Percentiles rank a stretch among this genome's conserved stretches.
Conservation (phyloP, 345 rosid genomes). For the Psidium guajava region DNA sequence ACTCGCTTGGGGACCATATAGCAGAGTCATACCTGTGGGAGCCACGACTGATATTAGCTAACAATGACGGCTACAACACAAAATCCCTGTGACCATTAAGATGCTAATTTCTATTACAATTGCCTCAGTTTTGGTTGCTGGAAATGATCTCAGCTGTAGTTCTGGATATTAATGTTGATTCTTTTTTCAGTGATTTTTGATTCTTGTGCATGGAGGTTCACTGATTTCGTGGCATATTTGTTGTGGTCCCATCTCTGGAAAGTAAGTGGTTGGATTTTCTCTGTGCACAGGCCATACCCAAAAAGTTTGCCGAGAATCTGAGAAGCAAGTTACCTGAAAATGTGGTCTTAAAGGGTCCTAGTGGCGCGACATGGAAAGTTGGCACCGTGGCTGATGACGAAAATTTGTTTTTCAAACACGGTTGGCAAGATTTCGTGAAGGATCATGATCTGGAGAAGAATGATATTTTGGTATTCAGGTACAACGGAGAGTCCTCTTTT, state of each 20-base stretch:
- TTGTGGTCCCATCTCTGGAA: not conserved
- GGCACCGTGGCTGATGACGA: slow-evolving; percentile 25
- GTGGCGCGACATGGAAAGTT: slow-evolving; percentile 44
- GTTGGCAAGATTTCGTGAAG: slow-evolving; percentile 55
- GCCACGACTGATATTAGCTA: not conserved
- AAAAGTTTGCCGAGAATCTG: slow-evolving; percentile 33
- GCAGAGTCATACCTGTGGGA: not conserved
- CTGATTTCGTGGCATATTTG: not conserved
- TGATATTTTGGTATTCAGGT: slow-evolving; percentile 63
- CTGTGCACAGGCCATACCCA: slow-evolving; percentile 46
- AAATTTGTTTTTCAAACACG: slow-evolving; percentile 29
- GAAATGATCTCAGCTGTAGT: not conserved
- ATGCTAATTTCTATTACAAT: not conserved
- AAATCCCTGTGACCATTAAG: not conserved
- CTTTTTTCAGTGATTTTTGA: not conserved
- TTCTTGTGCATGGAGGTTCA: not conserved
- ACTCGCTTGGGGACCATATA: not conserved
- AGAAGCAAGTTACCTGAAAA: slow-evolving; percentile 39
- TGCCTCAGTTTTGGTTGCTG: not conserved
- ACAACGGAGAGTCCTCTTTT: slow-evolving; percentile 51
- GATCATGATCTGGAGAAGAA: slow-evolving; percentile 43
- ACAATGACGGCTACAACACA: not conserved
- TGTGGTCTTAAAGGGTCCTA: slow-evolving; percentile 61
- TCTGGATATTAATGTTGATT: not conserved
- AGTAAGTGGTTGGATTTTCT: not conserved